Evolutionary conservation across 2,329 filamentous ascomycete genomes (phyloP).

Genomic region (Xylaria digitata): DNA sequence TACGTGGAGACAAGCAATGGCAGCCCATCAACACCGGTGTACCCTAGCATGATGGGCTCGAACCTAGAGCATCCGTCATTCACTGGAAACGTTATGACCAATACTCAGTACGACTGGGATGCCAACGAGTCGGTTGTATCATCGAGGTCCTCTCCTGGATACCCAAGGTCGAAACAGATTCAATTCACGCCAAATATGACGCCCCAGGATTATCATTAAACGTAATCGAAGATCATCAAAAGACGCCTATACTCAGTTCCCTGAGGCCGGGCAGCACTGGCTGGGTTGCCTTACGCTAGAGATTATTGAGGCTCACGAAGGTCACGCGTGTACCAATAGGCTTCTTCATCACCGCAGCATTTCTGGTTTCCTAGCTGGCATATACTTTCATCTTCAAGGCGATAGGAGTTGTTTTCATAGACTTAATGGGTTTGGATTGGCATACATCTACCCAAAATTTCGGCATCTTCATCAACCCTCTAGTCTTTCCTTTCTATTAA

Average conservation of each 20-base stretch:
- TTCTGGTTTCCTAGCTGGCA: conserved; percentile 38
- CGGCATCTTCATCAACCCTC: conserved; percentile 21
- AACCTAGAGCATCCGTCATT: conserved; percentile 52
- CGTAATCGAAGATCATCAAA: conserved; percentile 6
- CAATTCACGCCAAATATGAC: conserved; percentile 61
- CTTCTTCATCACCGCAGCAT: conserved; percentile 33
- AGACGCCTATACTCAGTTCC: conserved; percentile 15
- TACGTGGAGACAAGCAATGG: conserved; percentile 58
- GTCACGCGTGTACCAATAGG: conserved; percentile 43
- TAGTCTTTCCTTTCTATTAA: conserved; percentile 9
- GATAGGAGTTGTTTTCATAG: conserved; percentile 34
- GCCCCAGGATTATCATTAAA: conserved; percentile 54
- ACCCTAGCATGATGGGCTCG: conserved; percentile 56
- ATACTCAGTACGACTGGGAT: conserved; percentile 65
- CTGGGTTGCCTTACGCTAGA: background rate
- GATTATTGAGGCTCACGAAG: conserved; percentile 14
- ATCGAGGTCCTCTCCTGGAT: conserved; percentile 53
- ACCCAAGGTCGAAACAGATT: conserved; percentile 56
- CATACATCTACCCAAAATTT: conserved; percentile 28
- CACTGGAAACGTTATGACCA: conserved; percentile 51
- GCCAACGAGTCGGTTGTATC: conserved; percentile 56
- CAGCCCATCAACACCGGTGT: conserved; percentile 63
- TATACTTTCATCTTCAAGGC: conserved; percentile 34
- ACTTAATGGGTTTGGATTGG: conserved; percentile 23
- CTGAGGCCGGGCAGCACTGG: background rate